Percentiles rank a stretch among this genome's conserved stretches.
These are phyloP conservation scores for Akanthomyces lecanii DNA, from an alignment of 2,329 filamentous ascomycete genomes.

Conservation along the genomic window DNA sequence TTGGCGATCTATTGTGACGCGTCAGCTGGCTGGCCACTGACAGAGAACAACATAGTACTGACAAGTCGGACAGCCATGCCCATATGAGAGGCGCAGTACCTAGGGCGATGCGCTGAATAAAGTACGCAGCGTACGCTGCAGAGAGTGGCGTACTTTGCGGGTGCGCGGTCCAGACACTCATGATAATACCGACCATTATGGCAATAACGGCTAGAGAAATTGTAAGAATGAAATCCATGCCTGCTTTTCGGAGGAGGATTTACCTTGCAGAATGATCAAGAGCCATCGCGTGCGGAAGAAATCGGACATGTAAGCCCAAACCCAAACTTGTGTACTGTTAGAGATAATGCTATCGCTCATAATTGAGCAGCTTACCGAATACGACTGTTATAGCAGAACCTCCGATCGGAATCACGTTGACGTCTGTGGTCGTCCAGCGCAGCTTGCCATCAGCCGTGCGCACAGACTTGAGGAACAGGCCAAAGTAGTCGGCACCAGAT, in stretches of 20 bases:
- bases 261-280: constrained; percentile 44
- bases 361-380: constrained; percentile 25
- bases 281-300: constrained; percentile 46
- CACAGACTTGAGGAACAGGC: constrained; percentile 30
- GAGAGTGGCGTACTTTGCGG: constrained; percentile 38
- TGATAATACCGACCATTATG: constrained; percentile 45
- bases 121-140: constrained; percentile 48
- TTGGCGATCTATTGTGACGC: not conserved
- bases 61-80: constrained; percentile 47
- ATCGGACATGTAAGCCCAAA: constrained; percentile 51
- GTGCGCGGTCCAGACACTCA: constrained; percentile 49
- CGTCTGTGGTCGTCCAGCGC: constrained; percentile 34
- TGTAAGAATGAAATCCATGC: not conserved
- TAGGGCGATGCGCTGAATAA: constrained; percentile 44
- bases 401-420: constrained; percentile 48
- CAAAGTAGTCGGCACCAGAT: constrained; percentile 33
- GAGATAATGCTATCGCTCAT: not conserved
- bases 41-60: constrained; percentile 8
- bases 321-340: constrained; percentile 38
- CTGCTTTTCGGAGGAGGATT: not conserved
- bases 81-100: constrained; percentile 50
- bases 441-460: constrained; percentile 22
- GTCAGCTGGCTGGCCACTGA: not conserved
- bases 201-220: constrained; percentile 35
- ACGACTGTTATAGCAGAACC: constrained; percentile 38